A percentile compares a stretch with the other conserved stretches of the same genome.
These are phyloP conservation scores for Arthrobotrys sphaeroides DNA, from an alignment of 2,329 filamentous ascomycete genomes.

Conservation along the genomic window DNA sequence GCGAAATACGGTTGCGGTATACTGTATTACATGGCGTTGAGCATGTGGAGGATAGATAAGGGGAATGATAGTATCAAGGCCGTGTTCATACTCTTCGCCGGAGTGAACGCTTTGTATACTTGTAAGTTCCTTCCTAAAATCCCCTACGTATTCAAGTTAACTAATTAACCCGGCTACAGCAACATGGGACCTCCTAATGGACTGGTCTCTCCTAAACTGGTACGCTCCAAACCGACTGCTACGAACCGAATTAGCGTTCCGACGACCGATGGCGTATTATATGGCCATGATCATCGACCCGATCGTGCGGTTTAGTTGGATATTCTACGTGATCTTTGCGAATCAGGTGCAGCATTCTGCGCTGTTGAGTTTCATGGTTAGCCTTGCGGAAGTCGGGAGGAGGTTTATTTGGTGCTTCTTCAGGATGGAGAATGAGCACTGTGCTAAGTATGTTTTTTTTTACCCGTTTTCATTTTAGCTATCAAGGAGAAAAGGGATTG, in stretches of 20 bases:
- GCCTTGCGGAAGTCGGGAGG: constrained; percentile 80
- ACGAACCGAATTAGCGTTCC: constrained; percentile 81
- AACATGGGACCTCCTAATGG: constrained; percentile 95
- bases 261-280: constrained; percentile 85
- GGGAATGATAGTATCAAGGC: constrained; percentile 68
- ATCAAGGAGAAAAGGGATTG: background rate
- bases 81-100: constrained; percentile 80
- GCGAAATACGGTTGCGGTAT: constrained; percentile 92
- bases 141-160: background rate
- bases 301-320: constrained; percentile 89
- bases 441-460: constrained; percentile 70
- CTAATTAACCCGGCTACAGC: too few relatives aligned
- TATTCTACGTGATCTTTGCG: constrained; percentile 88
- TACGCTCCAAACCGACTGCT: constrained; percentile 74
- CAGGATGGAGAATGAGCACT: constrained; percentile 97
- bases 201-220: constrained; percentile 89
- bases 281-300: constrained; percentile 82
- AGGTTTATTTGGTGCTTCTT: constrained; percentile 91
- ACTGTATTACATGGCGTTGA: constrained; percentile 78
- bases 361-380: constrained; percentile 79
- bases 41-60: constrained; percentile 80
- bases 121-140: constrained; percentile 66
- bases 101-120: constrained; percentile 83
- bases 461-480: constrained; percentile 20
- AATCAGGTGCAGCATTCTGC: constrained; percentile 83